Evolutionary conservation across 2,329 filamentous ascomycete species (phyloP), one percentile per base, ranked within the genome.

Genomic region (Cladophialophora immunda): DNA sequence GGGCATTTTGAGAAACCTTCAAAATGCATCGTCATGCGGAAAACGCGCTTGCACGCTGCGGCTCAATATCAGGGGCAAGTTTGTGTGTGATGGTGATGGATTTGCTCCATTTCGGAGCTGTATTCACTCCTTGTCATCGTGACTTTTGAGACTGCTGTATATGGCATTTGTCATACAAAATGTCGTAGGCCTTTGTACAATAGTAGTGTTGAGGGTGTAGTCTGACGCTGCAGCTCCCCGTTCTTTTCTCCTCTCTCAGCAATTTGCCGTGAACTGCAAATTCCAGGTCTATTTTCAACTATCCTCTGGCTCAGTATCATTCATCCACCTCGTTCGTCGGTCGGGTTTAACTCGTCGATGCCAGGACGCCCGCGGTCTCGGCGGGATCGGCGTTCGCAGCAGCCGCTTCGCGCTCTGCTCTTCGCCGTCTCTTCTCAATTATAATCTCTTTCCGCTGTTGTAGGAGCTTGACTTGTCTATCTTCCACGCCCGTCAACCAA

Each of bases 401-500:
- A 17, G 69, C 78, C n/a, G 78, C 86, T 76, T 91, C 88, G 65
- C 88, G 83, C 78, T 89, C 86, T 67, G 89, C 90, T 78, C 90
- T 89, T 80, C 93, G 86, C 79, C 89, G 89, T 78, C 95, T 86
- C 89, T 98, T 98, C 84, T 97, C 94, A 66, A 98, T 83, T 72
- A 99, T 85, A 64, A 85, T 81, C 73, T 91, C 86, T 84, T 93
- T 94, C 77, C 94, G 89, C 77, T 94, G 91, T 72, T 85, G 83
- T 67, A 99, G 83, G 70, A 93, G 86, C 72, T 87, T 87, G 73
- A 90, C 86, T 82, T 98, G 94, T 78, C 89, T 86, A 76, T 92
- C 84, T 80, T 97, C 93, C 64, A 98, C 92, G 70, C 92, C 92
- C 83, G 94, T 90, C 74, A 99, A 84, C 93, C 94, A 99, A 86